phyloP scores from a whole-genome alignment of 345 rosid genomes.

The Dipteronia sinensis region DNA sequence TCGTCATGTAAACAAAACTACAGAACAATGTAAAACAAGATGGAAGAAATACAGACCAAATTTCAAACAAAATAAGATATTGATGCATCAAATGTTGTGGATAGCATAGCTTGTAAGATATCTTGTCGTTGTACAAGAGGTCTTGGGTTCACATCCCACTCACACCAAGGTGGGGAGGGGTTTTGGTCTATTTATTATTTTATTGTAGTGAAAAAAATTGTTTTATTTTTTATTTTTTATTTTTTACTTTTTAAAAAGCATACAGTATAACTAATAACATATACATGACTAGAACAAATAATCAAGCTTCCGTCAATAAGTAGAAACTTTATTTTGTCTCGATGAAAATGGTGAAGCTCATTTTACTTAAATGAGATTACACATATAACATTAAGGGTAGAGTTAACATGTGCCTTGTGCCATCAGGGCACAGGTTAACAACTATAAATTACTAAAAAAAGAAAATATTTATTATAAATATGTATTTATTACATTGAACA shows the following conservation, averaged over 20 bases:
- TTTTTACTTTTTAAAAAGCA: neutral
- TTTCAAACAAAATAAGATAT: neutral
- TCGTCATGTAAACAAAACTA: neutral
- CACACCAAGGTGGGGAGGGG: neutral
- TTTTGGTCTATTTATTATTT: neutral
- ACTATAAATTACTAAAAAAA: too few species aligned
- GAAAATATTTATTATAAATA: too few species aligned
- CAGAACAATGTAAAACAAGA: conserved; percentile 9
- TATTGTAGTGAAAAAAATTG: neutral
- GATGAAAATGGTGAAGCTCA: neutral
- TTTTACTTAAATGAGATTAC: neutral
- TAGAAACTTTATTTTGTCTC: neutral
- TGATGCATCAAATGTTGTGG: neutral
- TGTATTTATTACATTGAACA: too few species aligned
- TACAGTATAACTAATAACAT: neutral
- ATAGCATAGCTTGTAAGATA: neutral
- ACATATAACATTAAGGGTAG: neutral
- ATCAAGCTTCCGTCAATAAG: neutral
- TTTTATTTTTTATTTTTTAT: too few species aligned
- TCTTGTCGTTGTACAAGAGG: neutral
- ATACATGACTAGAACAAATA: neutral
- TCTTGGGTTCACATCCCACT: neutral
- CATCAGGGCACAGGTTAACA: too few species aligned
- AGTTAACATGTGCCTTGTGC: too few species aligned
- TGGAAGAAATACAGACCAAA: neutral